Evolutionary conservation across 257 asterid genomes (phyloP), one percentile per base, ranked within the genome.

Genomic region (Forsythia suspensa): DNA sequence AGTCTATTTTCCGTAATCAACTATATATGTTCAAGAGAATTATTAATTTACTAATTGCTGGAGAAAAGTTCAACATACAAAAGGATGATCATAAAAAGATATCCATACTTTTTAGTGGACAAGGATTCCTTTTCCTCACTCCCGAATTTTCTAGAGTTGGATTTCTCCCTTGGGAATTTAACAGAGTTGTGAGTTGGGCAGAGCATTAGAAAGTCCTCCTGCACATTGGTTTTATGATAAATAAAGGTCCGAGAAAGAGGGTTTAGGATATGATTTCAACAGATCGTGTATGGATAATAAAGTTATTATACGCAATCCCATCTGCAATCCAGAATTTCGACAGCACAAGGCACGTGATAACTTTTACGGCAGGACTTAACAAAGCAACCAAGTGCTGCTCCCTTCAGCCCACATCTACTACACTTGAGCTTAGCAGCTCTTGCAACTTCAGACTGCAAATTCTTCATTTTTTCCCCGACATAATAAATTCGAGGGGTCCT

Each of bases 361-460:
- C 86, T 93, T 88, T 83, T 91, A 77, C 94, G 86, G 83, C 99
- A 95, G 51, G 97, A 91, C 84, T 86, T 92, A 39, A 82, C 85
- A 74, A 81, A 93, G 89, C 99, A 95, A 66, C 99, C 99, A 83
- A 95, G 98, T 78, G 89, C 97, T 36, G 99, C 99, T 76, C 99
- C 99, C 80, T 92, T 95, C 81, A 86, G 81, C 73, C 97, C 98
- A 90, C 99, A 95, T 57, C 83, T 80, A 81, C 87, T 89, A 78
- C 99, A 95, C 87, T 91, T 95, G 82, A 95, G 99, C 87, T 93
- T 95, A 20, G 96, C 90, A 84, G 99, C 91, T 84, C 99, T 90
- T 48, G 82, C 89, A 81, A 95, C 65, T 78, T 93, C 99, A 70
- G 92, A 82, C 80, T 92, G 89, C 90, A 95, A 89, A 84, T 95